Percentiles rank a stretch among this genome's conserved stretches.
Evolutionary conservation across 331 rosid genomes (phyloP).

Genomic region (Prunus yedoensis): DNA sequence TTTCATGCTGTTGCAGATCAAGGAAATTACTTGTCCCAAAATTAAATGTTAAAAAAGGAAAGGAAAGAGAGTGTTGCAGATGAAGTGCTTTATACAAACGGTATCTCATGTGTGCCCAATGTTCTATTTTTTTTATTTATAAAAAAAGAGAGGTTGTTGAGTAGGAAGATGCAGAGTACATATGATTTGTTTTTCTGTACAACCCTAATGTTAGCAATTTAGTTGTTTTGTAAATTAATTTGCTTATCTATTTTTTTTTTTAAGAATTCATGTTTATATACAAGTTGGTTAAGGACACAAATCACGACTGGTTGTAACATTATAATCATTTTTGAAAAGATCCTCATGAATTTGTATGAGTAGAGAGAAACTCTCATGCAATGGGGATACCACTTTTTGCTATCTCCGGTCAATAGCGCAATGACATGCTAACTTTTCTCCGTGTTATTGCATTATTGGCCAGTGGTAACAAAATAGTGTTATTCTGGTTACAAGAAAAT

Average conservation of each 20-base stretch:
- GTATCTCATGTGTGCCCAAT: neutral
- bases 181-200: neutral
- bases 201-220: neutral
- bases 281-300: no score
- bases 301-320: no score
- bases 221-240: neutral
- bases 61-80: neutral
- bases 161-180: neutral
- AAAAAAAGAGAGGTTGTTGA: neutral
- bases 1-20: constrained; percentile 2
- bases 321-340: no score
- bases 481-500: no score
- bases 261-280: no score
- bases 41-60: neutral
- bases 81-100: neutral
- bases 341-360: no score
- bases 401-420: accelerated
- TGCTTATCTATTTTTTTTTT: no score
- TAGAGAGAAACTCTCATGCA: no score
- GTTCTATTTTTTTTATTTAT: neutral
- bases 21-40: neutral
- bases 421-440: no score
- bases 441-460: no score
- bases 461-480: no score
- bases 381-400: no score